Conservation (phyloP, 1,139 yeast genomes). For the Taphrina confusa region DNA sequence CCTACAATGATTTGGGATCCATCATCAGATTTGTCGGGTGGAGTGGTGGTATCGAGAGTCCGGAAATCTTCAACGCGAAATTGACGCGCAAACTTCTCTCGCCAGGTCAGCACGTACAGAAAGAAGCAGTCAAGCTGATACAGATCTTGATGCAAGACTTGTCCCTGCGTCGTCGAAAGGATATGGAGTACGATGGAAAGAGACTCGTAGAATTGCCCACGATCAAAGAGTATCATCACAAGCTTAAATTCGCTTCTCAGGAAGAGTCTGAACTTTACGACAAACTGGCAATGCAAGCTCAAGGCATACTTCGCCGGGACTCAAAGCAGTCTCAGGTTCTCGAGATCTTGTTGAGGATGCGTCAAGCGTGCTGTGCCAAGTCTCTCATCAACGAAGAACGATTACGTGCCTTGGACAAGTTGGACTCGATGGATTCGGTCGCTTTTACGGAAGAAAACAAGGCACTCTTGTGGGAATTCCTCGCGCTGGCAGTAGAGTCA, state of each 20-base stretch:
- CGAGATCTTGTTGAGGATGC: conserved; percentile 75
- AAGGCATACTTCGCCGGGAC: conserved; percentile 65
- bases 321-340: conserved; percentile 75
- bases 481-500: conserved; percentile 38
- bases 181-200: conserved; percentile 67
- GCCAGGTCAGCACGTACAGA: conserved; percentile 15
- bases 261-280: conserved; percentile 68
- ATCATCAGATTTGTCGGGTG: conserved; percentile 78
- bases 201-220: conserved; percentile 77
- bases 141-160: conserved; percentile 83
- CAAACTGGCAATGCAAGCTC: conserved; percentile 70
- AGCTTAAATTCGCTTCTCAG: conserved; percentile 58
- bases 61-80: conserved; percentile 65
- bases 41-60: conserved; percentile 82
- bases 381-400: conserved; percentile 41
- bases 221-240: conserved; percentile 46
- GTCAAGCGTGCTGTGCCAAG: conserved; percentile 88
- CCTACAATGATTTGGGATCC: conserved; percentile 82
- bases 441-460: conserved; percentile 37
- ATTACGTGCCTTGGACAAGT: conserved; percentile 26
- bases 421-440: conserved; percentile 29
- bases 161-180: conserved; percentile 79
- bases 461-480: conserved; percentile 35
- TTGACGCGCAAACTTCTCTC: conserved; percentile 53
- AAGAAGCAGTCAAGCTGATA: conserved; percentile 69